Evolutionary conservation across 192 early-diverging fungal genomes (phyloP).

Genomic region (Coemansia sp.): DNA sequence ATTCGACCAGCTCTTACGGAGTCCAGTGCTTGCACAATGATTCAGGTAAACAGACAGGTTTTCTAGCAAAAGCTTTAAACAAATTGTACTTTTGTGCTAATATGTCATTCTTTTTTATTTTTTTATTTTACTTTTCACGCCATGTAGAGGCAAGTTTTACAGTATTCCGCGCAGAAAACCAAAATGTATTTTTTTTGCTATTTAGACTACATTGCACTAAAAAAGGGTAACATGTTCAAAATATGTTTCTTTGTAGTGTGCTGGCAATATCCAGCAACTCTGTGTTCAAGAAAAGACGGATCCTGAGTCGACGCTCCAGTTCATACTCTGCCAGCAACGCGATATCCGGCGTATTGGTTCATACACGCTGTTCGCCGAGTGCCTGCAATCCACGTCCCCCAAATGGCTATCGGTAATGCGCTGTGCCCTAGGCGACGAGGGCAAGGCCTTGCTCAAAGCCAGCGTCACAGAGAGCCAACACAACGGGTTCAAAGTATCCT

Average conservation of each 20-base stretch:
- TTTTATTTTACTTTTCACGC: not conserved
- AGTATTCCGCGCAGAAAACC: too few species aligned
- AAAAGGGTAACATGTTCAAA: too few species aligned
- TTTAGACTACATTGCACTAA: too few species aligned
- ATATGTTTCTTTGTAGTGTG: conserved; percentile 32
- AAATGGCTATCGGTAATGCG: conserved; percentile 14
- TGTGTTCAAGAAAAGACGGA: conserved; percentile 45
- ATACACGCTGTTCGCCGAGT: conserved; percentile 28
- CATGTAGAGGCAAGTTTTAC: conserved; percentile 8
- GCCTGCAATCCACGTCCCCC: conserved; percentile 11
- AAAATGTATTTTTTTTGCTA: too few species aligned
- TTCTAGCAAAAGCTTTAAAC: too few species aligned
- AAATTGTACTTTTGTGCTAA: not conserved
- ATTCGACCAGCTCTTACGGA: conserved; percentile 20
- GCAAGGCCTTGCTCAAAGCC: conserved; percentile 23
- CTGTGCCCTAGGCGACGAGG: conserved; percentile 31
- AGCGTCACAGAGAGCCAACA: conserved; percentile 13
- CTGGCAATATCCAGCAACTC: conserved; percentile 49
- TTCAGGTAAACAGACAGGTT: conserved; percentile 22
- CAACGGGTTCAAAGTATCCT: conserved; percentile 14
- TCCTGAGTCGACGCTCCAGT: conserved; percentile 29
- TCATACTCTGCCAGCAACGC: conserved; percentile 35
- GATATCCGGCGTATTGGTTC: conserved; percentile 28
- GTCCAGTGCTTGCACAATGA: conserved; percentile 37
- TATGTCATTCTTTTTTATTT: not conserved